Conservation (phyloP, 1,139 yeast genomes). For the Yamadazyma dushanensis region DNA sequence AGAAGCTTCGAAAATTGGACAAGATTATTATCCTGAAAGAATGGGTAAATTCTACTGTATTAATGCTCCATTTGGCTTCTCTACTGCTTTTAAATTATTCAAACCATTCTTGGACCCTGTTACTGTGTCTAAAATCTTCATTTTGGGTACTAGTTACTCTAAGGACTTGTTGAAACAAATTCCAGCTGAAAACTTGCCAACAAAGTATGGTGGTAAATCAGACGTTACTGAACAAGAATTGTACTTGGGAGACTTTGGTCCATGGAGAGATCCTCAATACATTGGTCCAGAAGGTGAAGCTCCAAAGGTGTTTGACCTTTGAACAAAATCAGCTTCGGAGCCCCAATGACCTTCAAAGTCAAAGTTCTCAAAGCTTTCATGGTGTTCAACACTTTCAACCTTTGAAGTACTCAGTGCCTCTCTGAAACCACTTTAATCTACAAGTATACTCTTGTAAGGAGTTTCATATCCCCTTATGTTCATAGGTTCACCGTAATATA, state of each 20-base stretch:
- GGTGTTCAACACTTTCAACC: too few species aligned
- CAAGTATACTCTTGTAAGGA: too few species aligned
- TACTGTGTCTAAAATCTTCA: constrained; percentile 93
- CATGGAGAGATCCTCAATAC: constrained; percentile 89
- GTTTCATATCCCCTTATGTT: too few species aligned
- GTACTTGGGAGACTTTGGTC: constrained; percentile 88
- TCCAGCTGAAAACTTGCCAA: constrained; percentile 89
- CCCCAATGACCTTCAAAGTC: too few species aligned
- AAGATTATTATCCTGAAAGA: constrained; percentile 98
- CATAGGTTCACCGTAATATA: too few species aligned
- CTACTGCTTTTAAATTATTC: constrained; percentile 87
- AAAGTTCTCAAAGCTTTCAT: too few species aligned
- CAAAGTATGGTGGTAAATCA: constrained; percentile 84
- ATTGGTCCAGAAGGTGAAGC: constrained; percentile 89
- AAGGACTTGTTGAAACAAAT: constrained; percentile 87
- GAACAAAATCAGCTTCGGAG: too few species aligned
- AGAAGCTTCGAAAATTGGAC: constrained; percentile 93
- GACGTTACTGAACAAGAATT: constrained; percentile 73
- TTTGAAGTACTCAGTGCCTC: too few species aligned
- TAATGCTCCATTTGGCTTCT: constrained; percentile 96
- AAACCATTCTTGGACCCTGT: constrained; percentile 96
- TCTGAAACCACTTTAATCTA: too few species aligned
- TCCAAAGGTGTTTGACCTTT: constrained; percentile 41
- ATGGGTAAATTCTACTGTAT: constrained; percentile 97
- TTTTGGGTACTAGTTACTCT: constrained; percentile 76